Evolutionary conservation across 2,329 filamentous ascomycete species (phyloP).

Genomic region (Diaporthe sp.): DNA sequence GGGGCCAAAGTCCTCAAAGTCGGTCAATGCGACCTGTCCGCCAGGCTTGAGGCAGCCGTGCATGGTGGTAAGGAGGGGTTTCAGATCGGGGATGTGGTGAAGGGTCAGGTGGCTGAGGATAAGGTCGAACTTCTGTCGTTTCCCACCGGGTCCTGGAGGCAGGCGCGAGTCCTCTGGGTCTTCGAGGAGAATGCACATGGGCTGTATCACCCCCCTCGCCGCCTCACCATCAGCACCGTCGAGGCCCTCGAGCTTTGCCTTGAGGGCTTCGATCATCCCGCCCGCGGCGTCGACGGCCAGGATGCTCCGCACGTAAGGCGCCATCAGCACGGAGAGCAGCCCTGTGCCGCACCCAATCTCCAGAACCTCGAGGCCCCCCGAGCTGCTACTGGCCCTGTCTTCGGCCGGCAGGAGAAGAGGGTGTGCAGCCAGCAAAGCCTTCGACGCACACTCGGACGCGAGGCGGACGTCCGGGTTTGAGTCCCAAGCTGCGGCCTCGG

Average conservation of each 20-base stretch:
- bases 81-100: constrained; percentile 66
- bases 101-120: constrained; percentile 67
- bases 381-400: constrained; percentile 30
- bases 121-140: constrained; percentile 62
- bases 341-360: constrained; percentile 72
- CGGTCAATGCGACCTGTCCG: constrained; percentile 66
- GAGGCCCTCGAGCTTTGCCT: constrained; percentile 56
- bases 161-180: constrained; percentile 63
- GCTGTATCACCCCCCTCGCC: constrained; percentile 56
- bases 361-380: constrained; percentile 59
- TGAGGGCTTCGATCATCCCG: constrained; percentile 68
- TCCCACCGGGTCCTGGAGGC: constrained; percentile 47
- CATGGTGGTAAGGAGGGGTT: constrained; percentile 59
- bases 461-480: constrained; percentile 63
- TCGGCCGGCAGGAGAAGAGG: background rate
- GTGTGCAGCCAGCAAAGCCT: constrained; percentile 57
- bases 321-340: constrained; percentile 63
- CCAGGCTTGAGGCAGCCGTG: constrained; percentile 61
- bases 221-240: background rate
- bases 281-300: constrained; percentile 67
- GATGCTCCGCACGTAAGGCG: constrained; percentile 61
- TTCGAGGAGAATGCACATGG: constrained; percentile 62
- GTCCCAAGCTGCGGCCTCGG: constrained; percentile 68
- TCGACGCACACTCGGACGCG: constrained; percentile 58
- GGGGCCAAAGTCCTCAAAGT: constrained; percentile 70